phyloP scores from a whole-genome alignment of 1,284 basidiomycete genomes.

The Ustilago loliicola region DNA sequence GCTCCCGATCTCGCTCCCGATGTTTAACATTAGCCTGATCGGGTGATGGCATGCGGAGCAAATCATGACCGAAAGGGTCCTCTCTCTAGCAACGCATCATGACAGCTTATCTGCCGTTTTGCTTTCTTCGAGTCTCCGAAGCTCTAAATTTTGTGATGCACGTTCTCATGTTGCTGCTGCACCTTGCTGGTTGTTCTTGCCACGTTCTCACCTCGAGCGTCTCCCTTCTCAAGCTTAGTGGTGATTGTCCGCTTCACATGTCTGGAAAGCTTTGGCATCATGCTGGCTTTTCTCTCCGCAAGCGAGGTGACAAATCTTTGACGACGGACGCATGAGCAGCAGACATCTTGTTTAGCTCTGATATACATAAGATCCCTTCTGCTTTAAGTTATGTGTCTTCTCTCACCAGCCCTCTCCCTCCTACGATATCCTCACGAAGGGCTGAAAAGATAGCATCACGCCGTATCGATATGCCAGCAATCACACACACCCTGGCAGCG shows the following conservation, averaged over 20 bases:
- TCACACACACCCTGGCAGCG: conserved; percentile 8
- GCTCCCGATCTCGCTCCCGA: conserved; percentile 6
- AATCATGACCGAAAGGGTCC: conserved; percentile 25
- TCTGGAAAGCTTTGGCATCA: background rate
- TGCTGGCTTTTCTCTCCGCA: background rate
- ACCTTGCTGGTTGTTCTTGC: background rate
- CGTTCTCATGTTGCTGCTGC: conserved; percentile 1
- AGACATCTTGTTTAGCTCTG: background rate
- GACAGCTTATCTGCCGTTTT: conserved; percentile 3
- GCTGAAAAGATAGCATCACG: too few species aligned
- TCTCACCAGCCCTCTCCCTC: too few species aligned
- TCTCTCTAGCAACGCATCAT: background rate
- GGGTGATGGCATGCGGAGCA: background rate
- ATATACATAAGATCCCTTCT: too few species aligned
- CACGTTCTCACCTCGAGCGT: conserved; percentile 8
- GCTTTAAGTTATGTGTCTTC: too few species aligned
- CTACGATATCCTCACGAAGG: too few species aligned
- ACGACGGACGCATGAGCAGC: background rate
- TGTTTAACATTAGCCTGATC: background rate
- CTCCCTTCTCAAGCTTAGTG: background rate
- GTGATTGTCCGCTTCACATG: background rate
- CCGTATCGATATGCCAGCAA: conserved; percentile 31
- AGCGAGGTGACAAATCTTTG: conserved; percentile 1
- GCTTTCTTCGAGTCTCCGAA: background rate
- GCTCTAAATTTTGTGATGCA: conserved; percentile 4